Percentiles rank a stretch among this genome's conserved stretches.
Evolutionary conservation across 257 asterid genomes (phyloP).

Genomic region (Pogostemon cablin): DNA sequence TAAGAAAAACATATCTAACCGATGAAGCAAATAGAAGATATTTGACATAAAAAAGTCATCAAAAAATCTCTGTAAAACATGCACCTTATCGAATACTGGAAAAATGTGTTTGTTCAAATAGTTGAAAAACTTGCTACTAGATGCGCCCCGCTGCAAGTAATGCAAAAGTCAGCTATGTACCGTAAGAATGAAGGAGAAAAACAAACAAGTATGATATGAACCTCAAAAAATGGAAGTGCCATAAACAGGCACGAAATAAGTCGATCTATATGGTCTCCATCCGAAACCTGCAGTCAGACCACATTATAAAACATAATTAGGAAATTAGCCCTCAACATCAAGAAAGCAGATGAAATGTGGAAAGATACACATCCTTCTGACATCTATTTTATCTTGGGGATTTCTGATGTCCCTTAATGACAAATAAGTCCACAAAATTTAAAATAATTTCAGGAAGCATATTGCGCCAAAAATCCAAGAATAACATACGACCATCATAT

Average conservation of each 20-base stretch:
- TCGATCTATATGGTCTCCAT: conserved; percentile 88
- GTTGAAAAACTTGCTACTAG: conserved; percentile 81
- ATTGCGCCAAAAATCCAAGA: conserved; percentile 23
- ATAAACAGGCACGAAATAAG: conserved; percentile 78
- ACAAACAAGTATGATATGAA: conserved; percentile 34
- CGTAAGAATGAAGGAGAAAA: conserved; percentile 23
- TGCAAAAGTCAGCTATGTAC: conserved; percentile 30
- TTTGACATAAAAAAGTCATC: conserved; percentile 6
- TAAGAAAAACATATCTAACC: conserved; percentile 15
- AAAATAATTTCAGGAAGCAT: not conserved
- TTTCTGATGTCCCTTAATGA: conserved; percentile 18
- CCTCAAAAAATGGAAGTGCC: conserved; percentile 94
- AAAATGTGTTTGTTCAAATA: conserved; percentile 84
- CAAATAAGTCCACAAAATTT: not conserved
- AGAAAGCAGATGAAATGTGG: conserved; percentile 25
- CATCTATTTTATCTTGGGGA: conserved; percentile 11
- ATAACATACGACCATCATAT: not conserved
- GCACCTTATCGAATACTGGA: conserved; percentile 84
- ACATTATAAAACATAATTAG: conserved; percentile 26
- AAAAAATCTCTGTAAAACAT: not conserved
- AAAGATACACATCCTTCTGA: conserved; percentile 14
- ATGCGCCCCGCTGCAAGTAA: conserved; percentile 88
- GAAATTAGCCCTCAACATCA: conserved; percentile 8
- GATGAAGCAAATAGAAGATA: conserved; percentile 12
- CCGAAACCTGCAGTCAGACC: conserved; percentile 64